These are phyloP conservation scores for Cucumis melo DNA, from an alignment of 306 rosid genomes.

Conservation along the genomic window DNA sequence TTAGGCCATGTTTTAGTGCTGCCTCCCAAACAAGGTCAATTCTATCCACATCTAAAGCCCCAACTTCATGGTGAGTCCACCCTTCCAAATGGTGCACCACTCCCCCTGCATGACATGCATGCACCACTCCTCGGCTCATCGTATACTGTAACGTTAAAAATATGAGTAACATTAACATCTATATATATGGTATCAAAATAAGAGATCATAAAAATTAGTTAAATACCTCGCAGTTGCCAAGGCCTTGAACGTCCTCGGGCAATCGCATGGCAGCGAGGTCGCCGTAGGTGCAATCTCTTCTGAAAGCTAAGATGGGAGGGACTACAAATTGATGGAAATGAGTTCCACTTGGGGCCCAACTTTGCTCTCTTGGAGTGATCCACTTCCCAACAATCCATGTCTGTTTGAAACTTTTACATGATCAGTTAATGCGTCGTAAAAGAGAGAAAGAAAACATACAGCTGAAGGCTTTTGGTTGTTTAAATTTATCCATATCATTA, in stretches of 20 bases:
- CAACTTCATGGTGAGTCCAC: slow-evolving; percentile 92
- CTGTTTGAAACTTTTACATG: slow-evolving; percentile 16
- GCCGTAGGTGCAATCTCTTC: slow-evolving; percentile 92
- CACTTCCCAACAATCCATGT: slow-evolving; percentile 97
- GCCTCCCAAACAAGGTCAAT: slow-evolving; percentile 93
- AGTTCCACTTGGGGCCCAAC: slow-evolving; percentile 83
- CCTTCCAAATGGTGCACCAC: slow-evolving; percentile 84
- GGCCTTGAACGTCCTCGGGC: slow-evolving; percentile 73
- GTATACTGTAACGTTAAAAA: slow-evolving; percentile 41
- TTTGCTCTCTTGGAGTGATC: slow-evolving; percentile 82
- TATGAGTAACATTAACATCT: neutral
- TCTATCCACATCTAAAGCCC: slow-evolving; percentile 70
- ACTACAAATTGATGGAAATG: slow-evolving; percentile 98
- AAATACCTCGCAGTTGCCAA: slow-evolving; percentile 73
- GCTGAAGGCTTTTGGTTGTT: no score
- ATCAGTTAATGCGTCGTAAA: neutral
- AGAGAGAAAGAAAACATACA: neutral
- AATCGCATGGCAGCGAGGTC: slow-evolving; percentile 93
- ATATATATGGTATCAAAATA: neutral
- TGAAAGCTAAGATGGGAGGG: slow-evolving; percentile 66
- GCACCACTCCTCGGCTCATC: slow-evolving; percentile 93
- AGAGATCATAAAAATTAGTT: neutral
- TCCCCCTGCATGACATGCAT: slow-evolving; percentile 98
- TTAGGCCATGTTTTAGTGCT: slow-evolving; percentile 72
- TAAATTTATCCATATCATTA: no score